Conservation (phyloP, 345 rosid species). For the Chamaenerion angustifolium region DNA sequence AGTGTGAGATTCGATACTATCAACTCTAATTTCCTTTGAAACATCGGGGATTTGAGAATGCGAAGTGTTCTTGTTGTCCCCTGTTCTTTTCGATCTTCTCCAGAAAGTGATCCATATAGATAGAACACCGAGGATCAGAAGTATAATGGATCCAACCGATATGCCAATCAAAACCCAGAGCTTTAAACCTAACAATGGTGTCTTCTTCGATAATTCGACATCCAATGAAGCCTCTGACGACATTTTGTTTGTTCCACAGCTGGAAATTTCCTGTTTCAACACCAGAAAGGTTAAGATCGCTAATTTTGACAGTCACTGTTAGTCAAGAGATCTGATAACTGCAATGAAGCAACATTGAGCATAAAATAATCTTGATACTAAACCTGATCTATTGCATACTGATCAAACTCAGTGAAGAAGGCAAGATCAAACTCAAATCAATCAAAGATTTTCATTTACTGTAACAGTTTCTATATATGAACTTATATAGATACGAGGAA, state of each 20-base stretch:
- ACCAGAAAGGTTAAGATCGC: too few species aligned
- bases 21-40: slow-evolving; percentile 81
- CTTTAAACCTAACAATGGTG: slow-evolving; percentile 70
- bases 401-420: too few species aligned
- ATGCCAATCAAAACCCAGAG: slow-evolving; percentile 82
- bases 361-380: too few species aligned
- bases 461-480: too few species aligned
- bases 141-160: slow-evolving; percentile 58
- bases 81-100: slow-evolving; percentile 42
- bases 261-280: neutral
- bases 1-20: slow-evolving; percentile 45
- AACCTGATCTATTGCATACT: too few species aligned
- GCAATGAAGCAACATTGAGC: too few species aligned
- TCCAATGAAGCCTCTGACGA: slow-evolving; percentile 49
- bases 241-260: slow-evolving; percentile 25
- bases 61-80: slow-evolving; percentile 23
- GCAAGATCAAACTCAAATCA: too few species aligned
- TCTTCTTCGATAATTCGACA: slow-evolving; percentile 62
- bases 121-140: slow-evolving; percentile 66
- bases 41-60: slow-evolving; percentile 61
- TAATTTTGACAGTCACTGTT: too few species aligned
- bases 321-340: too few species aligned
- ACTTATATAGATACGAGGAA: too few species aligned
- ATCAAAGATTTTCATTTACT: too few species aligned
- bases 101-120: slow-evolving; percentile 75